phyloP scores from a whole-genome alignment of 345 rosid genomes.

The Melaleuca quinquenervia region DNA sequence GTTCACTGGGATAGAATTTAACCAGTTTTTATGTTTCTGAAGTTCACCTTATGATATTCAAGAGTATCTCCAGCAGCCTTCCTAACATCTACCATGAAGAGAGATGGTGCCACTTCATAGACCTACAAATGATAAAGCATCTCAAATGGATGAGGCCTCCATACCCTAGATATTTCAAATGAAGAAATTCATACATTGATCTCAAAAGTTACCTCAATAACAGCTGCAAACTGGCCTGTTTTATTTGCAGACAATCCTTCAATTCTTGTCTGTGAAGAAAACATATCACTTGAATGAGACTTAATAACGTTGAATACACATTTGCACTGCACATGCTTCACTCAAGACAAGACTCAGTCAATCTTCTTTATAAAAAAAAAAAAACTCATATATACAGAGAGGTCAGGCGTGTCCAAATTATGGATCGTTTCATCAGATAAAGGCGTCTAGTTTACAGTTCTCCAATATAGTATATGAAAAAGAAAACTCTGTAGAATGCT shows the following conservation, averaged over 20 bases:
- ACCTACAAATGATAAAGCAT: constrained; percentile 21
- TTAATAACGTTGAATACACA: background rate
- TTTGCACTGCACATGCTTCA: background rate
- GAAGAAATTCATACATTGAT: background rate
- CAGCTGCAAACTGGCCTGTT: constrained; percentile 59
- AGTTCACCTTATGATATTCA: constrained; percentile 76
- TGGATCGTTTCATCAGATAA: background rate
- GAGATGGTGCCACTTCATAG: constrained; percentile 78
- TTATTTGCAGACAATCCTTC: constrained; percentile 48
- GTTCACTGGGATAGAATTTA: background rate
- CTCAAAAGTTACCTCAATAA: constrained; percentile 47
- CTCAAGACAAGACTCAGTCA: background rate
- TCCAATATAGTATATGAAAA: background rate
- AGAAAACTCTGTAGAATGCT: background rate
- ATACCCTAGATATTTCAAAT: background rate
- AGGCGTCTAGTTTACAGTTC: background rate
- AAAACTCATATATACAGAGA: background rate
- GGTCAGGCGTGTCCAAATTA: background rate
- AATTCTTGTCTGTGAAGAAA: constrained; percentile 49
- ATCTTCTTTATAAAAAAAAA: background rate
- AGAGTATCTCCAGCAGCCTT: constrained; percentile 87
- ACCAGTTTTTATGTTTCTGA: background rate
- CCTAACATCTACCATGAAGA: constrained; percentile 81
- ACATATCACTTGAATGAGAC: background rate
- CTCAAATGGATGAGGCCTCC: background rate